Conservation (phyloP, 2,329 filamentous ascomycete genomes). For the Microcyclospora tardicrescens region DNA sequence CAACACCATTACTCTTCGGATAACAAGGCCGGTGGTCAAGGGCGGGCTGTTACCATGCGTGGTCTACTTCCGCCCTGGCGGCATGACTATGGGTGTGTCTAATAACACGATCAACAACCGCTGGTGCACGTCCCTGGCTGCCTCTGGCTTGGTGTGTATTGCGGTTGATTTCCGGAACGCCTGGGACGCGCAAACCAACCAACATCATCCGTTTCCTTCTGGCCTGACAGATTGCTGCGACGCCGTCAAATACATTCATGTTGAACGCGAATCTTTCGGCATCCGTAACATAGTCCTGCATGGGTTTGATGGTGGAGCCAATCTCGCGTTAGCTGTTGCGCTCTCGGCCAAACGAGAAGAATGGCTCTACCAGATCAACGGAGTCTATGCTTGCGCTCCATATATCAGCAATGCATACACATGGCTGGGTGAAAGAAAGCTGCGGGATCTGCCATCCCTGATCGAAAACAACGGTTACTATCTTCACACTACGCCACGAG, state of each 20-base stretch:
- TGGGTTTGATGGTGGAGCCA: conserved; percentile 12
- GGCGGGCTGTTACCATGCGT: conserved; percentile 5
- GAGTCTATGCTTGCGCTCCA: conserved; percentile 2
- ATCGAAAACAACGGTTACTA: conserved; percentile 10
- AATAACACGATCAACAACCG: conserved; percentile 5
- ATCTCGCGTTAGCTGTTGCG: conserved; percentile 8
- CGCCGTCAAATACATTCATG: conserved; percentile 5
- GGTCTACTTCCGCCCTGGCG: conserved; percentile 10
- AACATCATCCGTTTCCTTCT: conserved; percentile 7
- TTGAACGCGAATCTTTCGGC: conserved; percentile 2
- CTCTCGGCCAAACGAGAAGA: conserved; percentile 6
- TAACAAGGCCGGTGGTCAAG: conserved; percentile 1
- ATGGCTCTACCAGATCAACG: conserved; percentile 1
- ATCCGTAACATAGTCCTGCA: conserved; percentile 10
- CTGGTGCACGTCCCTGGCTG: conserved; percentile 8
- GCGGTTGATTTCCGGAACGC: conserved; percentile 12
- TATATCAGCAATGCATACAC: conserved; percentile 1
- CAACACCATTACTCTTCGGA: conserved; percentile 4
- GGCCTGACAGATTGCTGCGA: conserved; percentile 9
- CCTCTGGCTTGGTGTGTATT: conserved; percentile 6
- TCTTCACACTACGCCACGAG: not conserved
- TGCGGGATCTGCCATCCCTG: conserved; percentile 7
- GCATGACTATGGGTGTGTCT: conserved; percentile 4
- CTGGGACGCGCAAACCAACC: not conserved
- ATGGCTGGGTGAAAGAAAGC: conserved; percentile 2